Evolutionary conservation across 1,284 basidiomycete genomes (phyloP).

Genomic region (Megacollybia platyphylla): DNA sequence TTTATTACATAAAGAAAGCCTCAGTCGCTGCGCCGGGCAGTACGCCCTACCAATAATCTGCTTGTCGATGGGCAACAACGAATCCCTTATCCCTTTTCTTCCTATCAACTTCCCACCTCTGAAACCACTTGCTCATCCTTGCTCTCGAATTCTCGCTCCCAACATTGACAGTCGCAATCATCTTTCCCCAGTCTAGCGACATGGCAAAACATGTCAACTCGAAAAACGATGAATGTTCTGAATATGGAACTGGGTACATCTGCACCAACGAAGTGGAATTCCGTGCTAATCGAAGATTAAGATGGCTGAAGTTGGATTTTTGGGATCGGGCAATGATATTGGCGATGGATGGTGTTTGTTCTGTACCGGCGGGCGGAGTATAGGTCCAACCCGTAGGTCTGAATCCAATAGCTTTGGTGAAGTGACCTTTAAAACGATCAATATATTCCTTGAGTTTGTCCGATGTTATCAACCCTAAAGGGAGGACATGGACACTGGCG

Average conservation of each 20-base stretch:
- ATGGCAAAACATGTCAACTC: constrained; percentile 92
- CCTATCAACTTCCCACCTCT: constrained; percentile 76
- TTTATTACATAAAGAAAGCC: too few species aligned
- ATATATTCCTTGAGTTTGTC: constrained; percentile 76
- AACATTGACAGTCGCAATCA: constrained; percentile 96
- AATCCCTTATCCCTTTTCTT: constrained; percentile 39
- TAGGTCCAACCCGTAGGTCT: constrained; percentile 94
- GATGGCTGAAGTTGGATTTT: constrained; percentile 50
- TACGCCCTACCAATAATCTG: constrained; percentile 52
- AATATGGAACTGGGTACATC: constrained; percentile 88
- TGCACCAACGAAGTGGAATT: constrained; percentile 61
- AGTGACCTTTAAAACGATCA: constrained; percentile 62
- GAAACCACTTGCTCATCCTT: constrained; percentile 83
- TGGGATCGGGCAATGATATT: constrained; percentile 59
- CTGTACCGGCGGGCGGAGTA: constrained; percentile 54
- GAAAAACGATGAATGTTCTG: constrained; percentile 91
- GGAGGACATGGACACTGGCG: constrained; percentile 80
- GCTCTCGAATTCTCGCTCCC: constrained; percentile 65
- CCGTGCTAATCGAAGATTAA: constrained; percentile 57
- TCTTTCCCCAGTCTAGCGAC: constrained; percentile 66
- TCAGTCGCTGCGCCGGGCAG: too few species aligned
- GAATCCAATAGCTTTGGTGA: constrained; percentile 71
- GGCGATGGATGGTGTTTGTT: constrained; percentile 48
- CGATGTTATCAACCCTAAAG: constrained; percentile 65
- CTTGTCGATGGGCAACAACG: constrained; percentile 47